Evolutionary conservation across 2,329 filamentous ascomycete species (phyloP), one percentile per base, ranked within the genome.

Genomic region (Madurella fahalii): DNA sequence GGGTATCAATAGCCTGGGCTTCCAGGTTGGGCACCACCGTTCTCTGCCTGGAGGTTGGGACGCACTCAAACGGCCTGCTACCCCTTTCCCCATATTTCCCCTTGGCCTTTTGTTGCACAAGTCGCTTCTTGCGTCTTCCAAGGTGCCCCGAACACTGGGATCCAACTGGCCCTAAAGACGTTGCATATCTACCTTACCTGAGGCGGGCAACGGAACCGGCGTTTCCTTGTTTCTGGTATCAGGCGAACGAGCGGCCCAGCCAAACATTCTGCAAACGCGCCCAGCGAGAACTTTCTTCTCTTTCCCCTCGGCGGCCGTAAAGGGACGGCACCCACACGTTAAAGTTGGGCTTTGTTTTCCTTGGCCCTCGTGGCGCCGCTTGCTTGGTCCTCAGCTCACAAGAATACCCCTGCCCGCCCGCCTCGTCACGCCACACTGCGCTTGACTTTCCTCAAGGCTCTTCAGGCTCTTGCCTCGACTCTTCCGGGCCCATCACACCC

Each of bases 341-440:
- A 20, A 16, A 25, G 17, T 20, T 20, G 41, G 41, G 25, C 17
- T 53, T 40, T 39, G 32, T 51, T 7, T 13, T 20, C 17, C 41
- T 25, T 20, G 50, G 45, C 34, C 31, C 50, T 50, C 25, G 54
- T 58, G 55, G 48, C 54, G 51, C 41, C 40, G 47, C 55, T 59
- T 59, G 53, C 55, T 59, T 59, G 59, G 55, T 55, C 37, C 41
- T 56, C 52, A 56, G 53, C 51, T 55, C 47, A 48, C 45, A 11
- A 50, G 30, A 42, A n/a, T 30, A 40, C 39, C 56, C 59, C 54
- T 47, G 15, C 50, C 44, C 30, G 41, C 53, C 48, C 50, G 52
- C 55, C 57, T 49, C 30, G 50, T 58, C 59, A 57, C 59, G 55
- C 57, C 57, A 61, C 57, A 56, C 42, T 41, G 40, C 54, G 49